phyloP scores from a whole-genome alignment of 208 protist species.

The Wallacemonas rigidus region DNA sequence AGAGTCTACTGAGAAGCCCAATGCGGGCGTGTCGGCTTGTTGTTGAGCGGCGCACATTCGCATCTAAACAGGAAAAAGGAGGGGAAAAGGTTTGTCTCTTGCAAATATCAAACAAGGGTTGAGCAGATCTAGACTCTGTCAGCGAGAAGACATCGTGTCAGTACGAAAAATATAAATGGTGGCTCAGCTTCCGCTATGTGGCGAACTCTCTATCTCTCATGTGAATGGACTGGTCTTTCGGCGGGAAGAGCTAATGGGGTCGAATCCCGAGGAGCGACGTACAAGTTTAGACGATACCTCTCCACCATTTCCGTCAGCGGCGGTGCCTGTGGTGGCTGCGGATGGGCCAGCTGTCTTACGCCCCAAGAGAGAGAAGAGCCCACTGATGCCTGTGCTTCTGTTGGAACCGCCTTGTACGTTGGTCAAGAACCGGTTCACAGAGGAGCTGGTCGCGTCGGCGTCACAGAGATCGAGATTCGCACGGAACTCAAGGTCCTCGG shows the following conservation, averaged over 20 bases:
- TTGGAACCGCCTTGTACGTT: too few species aligned
- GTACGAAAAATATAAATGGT: too few species aligned
- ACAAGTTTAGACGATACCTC: slow-evolving; percentile 7
- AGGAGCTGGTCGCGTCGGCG: not conserved
- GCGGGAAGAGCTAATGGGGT: not conserved
- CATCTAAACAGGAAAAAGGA: too few species aligned
- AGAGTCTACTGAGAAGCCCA: too few species aligned
- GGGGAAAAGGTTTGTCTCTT: too few species aligned
- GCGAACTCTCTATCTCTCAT: not conserved
- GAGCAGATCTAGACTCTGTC: too few species aligned
- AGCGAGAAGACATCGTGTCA: too few species aligned
- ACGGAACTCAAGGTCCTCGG: slow-evolving; percentile 56
- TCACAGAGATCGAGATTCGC: slow-evolving; percentile 50
- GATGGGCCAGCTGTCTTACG: not conserved
- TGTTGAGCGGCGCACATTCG: too few species aligned
- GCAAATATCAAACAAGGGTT: too few species aligned
- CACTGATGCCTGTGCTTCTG: not conserved
- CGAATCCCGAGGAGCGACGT: not conserved
- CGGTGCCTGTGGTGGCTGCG: not conserved
- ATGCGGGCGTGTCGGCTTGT: too few species aligned
- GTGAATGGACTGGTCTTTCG: not conserved
- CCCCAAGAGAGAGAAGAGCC: slow-evolving; percentile 6
- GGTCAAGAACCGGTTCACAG: slow-evolving; percentile 2
- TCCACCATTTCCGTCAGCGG: not conserved
- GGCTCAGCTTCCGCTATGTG: too few species aligned